Evolutionary conservation across 108 stramenopile genomes (phyloP).

Genomic region (Nitzschia inconspicua): DNA sequence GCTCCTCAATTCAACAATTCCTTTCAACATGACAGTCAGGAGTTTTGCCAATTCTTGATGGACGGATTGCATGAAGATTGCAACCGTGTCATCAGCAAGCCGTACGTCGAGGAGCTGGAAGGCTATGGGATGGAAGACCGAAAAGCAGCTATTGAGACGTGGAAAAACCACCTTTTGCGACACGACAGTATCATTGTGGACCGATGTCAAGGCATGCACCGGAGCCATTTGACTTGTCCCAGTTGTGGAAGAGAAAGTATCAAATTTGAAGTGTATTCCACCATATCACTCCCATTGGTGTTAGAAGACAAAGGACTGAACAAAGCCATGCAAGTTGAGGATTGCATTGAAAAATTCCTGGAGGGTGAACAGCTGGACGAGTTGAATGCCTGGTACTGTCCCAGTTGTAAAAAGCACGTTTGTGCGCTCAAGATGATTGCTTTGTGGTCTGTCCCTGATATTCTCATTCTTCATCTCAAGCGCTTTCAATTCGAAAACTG

Average conservation of each 20-base stretch:
- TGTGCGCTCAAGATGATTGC: conserved; percentile 82
- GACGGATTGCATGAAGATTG: conserved; percentile 90
- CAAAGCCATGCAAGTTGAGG: conserved; percentile 42
- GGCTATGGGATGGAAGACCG: conserved; percentile 83
- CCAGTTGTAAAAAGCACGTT: conserved; percentile 73
- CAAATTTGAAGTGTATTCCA: conserved; percentile 89
- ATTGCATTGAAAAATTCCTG: conserved; percentile 78
- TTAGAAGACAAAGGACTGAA: conserved; percentile 29
- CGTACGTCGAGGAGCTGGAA: conserved; percentile 90
- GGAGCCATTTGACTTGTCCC: conserved; percentile 86
- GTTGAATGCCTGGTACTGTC: conserved; percentile 83
- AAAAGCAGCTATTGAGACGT: conserved; percentile 76
- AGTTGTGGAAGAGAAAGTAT: conserved; percentile 77
- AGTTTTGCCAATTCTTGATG: conserved; percentile 84
- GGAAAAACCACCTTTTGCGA: conserved; percentile 77
- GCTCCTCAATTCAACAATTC: conserved; percentile 89
- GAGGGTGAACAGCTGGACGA: conserved; percentile 84
- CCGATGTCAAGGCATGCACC: conserved; percentile 84
- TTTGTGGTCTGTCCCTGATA: conserved; percentile 78
- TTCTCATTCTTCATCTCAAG: conserved; percentile 77
- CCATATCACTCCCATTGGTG: conserved; percentile 76
- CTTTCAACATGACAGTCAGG: conserved; percentile 91
- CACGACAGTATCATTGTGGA: conserved; percentile 89
- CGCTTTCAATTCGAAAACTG: conserved; percentile 77
- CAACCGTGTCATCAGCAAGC: conserved; percentile 78